phyloP scores from a whole-genome alignment of 306 rosid species.

The Glycyrrhiza uralensis region DNA sequence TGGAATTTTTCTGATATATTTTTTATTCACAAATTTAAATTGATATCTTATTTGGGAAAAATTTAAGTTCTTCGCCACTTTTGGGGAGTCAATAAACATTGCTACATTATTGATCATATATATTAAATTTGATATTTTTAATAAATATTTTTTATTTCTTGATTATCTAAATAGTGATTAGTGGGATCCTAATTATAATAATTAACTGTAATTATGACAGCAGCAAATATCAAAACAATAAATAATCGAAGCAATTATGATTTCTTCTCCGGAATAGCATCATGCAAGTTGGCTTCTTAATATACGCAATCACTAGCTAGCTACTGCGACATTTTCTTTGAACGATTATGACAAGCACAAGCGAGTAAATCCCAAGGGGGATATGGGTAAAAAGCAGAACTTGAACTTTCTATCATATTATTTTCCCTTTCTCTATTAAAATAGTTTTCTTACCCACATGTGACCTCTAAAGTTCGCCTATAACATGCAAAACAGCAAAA shows the following conservation, averaged over 20 bases:
- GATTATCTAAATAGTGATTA: neutral
- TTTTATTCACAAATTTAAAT: too few species aligned
- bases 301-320: neutral
- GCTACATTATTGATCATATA: too few species aligned
- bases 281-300: neutral
- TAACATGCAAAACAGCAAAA: neutral
- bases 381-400: slow-evolving; percentile 29
- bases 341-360: slow-evolving; percentile 49
- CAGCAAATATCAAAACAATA: neutral
- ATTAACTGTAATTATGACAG: neutral
- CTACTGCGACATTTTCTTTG: slow-evolving; percentile 19
- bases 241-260: neutral
- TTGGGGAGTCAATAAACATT: too few species aligned
- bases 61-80: too few species aligned
- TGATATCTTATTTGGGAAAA: too few species aligned
- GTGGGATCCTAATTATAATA: neutral
- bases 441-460: neutral
- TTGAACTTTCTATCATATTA: neutral
- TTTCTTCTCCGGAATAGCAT: slow-evolving; percentile 6
- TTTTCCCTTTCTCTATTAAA: neutral
- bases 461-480: too few species aligned
- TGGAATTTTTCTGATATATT: too few species aligned
- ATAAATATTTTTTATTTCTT: too few species aligned
- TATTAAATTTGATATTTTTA: too few species aligned
- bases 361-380: slow-evolving; percentile 33